phyloP scores from a whole-genome alignment of 805 yeast genomes.

The Candida verbasci region DNA sequence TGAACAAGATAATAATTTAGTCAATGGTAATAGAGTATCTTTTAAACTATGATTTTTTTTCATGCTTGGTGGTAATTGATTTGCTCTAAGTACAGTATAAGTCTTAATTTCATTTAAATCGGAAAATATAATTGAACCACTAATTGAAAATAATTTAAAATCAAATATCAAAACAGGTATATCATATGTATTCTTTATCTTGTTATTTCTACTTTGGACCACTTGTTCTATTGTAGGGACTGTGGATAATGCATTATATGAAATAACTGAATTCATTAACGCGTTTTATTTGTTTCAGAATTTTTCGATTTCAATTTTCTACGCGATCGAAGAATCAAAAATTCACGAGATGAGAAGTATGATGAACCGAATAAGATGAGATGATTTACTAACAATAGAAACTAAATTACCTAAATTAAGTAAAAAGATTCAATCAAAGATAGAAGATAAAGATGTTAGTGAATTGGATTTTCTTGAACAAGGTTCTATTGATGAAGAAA shows the following conservation, averaged over 20 bases:
- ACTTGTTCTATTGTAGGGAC: not conserved
- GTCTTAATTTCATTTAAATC: conserved; percentile 2
- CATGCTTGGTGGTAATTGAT: conserved; percentile 2
- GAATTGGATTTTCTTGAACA: conserved; percentile 44
- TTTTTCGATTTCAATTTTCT: too few relatives aligned
- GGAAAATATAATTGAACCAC: conserved; percentile 1
- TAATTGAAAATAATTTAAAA: not conserved
- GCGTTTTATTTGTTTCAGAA: too few relatives aligned
- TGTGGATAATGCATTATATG: conserved; percentile 1
- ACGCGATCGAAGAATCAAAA: not conserved
- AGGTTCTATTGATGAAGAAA: conserved; percentile 62
- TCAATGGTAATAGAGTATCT: not conserved
- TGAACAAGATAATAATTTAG: conserved; percentile 3
- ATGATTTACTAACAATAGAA: conserved; percentile 1
- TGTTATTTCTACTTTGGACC: not conserved
- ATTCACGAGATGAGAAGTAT: conserved; percentile 8
- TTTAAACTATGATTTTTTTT: not conserved
- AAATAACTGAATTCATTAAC: too few relatives aligned
- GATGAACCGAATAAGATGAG: not conserved
- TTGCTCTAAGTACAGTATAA: not conserved
- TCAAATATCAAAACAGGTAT: conserved; percentile 1
- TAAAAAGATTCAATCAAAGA: not conserved
- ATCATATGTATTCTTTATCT: conserved; percentile 2
- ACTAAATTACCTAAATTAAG: conserved; percentile 2
- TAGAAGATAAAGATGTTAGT: not conserved